Evolutionary conservation across 1,284 basidiomycete genomes (phyloP).

Genomic region (Papiliotrema fonsecae): DNA sequence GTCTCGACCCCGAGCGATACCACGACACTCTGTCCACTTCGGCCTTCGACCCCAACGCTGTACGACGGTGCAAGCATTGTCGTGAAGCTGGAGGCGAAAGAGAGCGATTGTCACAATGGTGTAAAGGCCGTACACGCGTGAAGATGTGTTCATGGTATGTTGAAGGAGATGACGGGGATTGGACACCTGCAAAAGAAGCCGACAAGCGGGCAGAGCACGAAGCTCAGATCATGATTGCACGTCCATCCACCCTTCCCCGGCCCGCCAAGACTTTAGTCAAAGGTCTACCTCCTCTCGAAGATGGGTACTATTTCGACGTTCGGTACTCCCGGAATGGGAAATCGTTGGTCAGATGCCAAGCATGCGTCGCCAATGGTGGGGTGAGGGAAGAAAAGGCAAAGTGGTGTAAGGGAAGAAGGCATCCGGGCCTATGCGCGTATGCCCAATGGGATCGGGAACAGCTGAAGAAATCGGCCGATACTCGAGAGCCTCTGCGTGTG

Average conservation of each 20-base stretch:
- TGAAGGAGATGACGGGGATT: background rate
- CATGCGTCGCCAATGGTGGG: background rate
- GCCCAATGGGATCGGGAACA: background rate
- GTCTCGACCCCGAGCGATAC: background rate
- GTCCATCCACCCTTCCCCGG: too few relatives aligned
- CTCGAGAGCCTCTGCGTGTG: too few relatives aligned
- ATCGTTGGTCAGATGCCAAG: background rate
- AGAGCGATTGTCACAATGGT: constrained; percentile 9
- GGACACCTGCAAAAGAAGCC: too few relatives aligned
- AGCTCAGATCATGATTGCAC: too few relatives aligned
- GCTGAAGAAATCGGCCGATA: background rate
- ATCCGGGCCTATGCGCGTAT: background rate
- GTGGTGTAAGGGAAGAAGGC: constrained; percentile 1
- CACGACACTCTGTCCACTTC: background rate
- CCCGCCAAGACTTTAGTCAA: too few relatives aligned
- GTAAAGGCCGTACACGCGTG: constrained; percentile 13
- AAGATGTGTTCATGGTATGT: constrained; percentile 11
- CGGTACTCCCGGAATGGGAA: background rate
- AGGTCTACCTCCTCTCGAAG: background rate
- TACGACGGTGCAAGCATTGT: constrained; percentile 10
- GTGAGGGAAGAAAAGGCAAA: background rate
- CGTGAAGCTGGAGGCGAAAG: constrained; percentile 11
- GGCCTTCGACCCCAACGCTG: background rate
- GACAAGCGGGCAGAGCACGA: too few relatives aligned
- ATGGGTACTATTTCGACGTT: background rate